Conservation (phyloP, 805 yeast species). For the Metschnikowia rubicola region DNA sequence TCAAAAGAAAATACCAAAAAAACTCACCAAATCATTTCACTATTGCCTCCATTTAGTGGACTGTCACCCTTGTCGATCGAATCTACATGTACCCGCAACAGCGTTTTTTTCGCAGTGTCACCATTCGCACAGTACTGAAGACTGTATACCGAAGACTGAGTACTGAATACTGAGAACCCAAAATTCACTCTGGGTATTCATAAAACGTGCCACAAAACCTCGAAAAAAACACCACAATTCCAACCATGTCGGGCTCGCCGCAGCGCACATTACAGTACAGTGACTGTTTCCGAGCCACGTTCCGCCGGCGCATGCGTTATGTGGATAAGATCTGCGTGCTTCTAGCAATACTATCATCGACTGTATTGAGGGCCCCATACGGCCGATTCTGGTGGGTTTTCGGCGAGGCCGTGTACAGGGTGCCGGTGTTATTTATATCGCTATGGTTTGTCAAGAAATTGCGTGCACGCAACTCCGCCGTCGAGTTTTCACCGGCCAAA, state of each 20-base stretch:
- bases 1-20: no score
- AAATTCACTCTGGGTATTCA: no score
- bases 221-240: no score
- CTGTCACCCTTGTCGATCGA: no score
- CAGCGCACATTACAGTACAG: conserved; percentile 19
- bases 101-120: no score
- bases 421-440: conserved; percentile 31
- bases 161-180: no score
- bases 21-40: no score
- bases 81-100: no score
- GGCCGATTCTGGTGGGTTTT: conserved; percentile 25
- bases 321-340: conserved; percentile 30
- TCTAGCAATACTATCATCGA: conserved; percentile 24
- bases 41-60: no score
- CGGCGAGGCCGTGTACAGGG: conserved; percentile 24
- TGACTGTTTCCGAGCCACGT: conserved; percentile 27
- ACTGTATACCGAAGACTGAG: no score
- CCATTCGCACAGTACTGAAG: no score
- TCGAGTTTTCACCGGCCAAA: conserved; percentile 29
- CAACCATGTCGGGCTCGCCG: not conserved
- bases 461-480: conserved; percentile 26
- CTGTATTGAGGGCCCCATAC: conserved; percentile 26
- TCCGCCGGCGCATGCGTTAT: conserved; percentile 33
- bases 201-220: no score
- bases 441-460: conserved; percentile 25